Evolutionary conservation across 2,329 filamentous ascomycete species (phyloP), one percentile per base, ranked within the genome.

Genomic region (Metarhizium guizhouense): DNA sequence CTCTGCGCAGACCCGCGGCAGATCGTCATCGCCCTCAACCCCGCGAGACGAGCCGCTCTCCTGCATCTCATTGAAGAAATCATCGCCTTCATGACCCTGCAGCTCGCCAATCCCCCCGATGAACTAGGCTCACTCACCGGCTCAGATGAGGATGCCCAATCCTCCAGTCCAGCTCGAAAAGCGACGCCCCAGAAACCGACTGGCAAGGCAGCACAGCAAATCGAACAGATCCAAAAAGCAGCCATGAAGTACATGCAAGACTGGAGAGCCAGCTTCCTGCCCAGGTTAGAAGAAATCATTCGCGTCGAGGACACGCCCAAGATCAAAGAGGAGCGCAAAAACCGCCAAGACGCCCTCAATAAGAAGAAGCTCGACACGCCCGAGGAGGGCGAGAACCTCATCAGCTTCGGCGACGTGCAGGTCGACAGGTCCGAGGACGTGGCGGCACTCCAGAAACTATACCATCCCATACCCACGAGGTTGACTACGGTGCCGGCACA

Each of bases 181-280:
- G 54, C 47, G 2, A 18, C 36, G 1, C n/a, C 45, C 43, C 32
- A 54, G 42, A 53, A 55, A 49, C 43, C 51, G 13, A 32, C 51
- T 16, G 62, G 54, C 10, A 62, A 63, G 43, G 56, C 62, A 20
- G 63, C 65, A 16, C 59, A 62, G 8, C 58, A 69, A 52, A 65
- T 68, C 1, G 55, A 65, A 13, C 60, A 63, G 5, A 66, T 81
- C 14, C 72, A 77, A 25, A 68, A 65, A 30, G 81, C 82, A 5
- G 83, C 87, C 1, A 68, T 94, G 13, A 73, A 77, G 47, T 82
- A 88, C 64, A 89, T 92, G 63, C 84, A 90, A 59, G 80, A 84
- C n/a, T 96, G 91, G 92, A 78, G 84, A 57, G 79, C 82, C 30
- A 79, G 83, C 36, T 84, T 93, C 1, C 75, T 91, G n/a, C 72